Base-by-base conservation (phyloP, 768 basidiomycete species). In the Agaricus blazei region DNA sequence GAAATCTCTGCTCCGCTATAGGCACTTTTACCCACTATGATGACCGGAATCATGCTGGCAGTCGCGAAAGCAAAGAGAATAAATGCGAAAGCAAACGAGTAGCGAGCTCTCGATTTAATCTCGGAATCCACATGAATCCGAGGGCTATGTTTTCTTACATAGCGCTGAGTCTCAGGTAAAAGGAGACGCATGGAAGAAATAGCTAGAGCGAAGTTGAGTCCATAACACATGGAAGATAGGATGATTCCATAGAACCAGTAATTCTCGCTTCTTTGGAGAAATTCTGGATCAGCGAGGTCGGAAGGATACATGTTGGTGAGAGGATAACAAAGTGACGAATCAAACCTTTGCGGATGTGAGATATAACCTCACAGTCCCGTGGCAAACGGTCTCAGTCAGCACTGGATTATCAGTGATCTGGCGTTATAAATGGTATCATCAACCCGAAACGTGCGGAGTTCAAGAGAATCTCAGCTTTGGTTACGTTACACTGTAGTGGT, bases 221-320 rank as follows among this genome's bases (percentile, higher is more conserved):
- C 53, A 23, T 41, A 54, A 5, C 26, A 36, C 12, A 54, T 31
- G 45, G 44, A 28, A 4, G 53, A 19, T 15, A 54, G 53, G 14
- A 29, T 48, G 24, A 54, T 38, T 15, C 53, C 36, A 27, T 54
- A 54, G 24, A 54, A 48, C 53, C 53, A 54, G 36, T 48, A 48
- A 7, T 7, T 47, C 14, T 54, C 45, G 44, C 53, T 54, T 19
- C 19, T 12, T 11, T 28, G 37, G n/a, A 40, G 19, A 29, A 54
- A 23, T 14, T 4, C 14, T 12, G 53, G 26, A 28, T 48, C 14
- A 2, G 28, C 11, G 38, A 19, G 4, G 14, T 38, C 11, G 19
- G 19, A 2, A 40, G 36, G 9, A 41, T 34, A 29, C 29, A 9
- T 46, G 48, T 48, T n/a, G 42, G 19, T 15, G 7, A 9, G 29